Percentiles rank a stretch among this genome's conserved stretches.
Conservation (phyloP, 768 basidiomycete species). For the Macrolepiota dolichaula region DNA sequence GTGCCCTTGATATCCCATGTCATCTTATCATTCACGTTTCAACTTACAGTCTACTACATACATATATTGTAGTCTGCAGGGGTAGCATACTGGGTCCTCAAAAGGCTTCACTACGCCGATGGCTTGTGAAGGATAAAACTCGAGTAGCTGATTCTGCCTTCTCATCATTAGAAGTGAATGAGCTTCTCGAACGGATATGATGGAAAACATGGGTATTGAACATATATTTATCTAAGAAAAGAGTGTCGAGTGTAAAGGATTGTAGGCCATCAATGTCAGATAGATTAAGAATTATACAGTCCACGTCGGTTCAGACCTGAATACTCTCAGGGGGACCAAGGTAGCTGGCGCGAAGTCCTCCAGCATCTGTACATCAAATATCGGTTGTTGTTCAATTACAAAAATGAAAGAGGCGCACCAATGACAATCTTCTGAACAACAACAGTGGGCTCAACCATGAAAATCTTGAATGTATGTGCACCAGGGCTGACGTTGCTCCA, state of each 20-base stretch:
- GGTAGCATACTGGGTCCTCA: constrained; percentile 25
- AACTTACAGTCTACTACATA: constrained; percentile 43
- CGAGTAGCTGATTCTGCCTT: not conserved
- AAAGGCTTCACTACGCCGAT: constrained; percentile 23
- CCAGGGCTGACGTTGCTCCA: constrained; percentile 44
- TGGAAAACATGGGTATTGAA: not conserved
- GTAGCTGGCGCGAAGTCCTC: constrained; percentile 52
- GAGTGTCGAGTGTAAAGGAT: not conserved
- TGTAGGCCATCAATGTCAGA: not conserved
- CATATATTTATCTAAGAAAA: not conserved
- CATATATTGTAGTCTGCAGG: constrained; percentile 43
- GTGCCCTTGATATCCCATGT: not conserved
- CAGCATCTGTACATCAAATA: constrained; percentile 40
- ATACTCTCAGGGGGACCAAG: constrained; percentile 63
- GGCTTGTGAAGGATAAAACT: constrained; percentile 21
- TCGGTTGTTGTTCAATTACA: not conserved
- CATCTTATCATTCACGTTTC: not conserved
- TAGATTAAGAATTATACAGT: not conserved
- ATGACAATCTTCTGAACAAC: constrained; percentile 63
- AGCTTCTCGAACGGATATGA: not conserved
- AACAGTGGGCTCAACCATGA: constrained; percentile 56
- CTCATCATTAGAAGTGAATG: not conserved
- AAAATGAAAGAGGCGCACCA: constrained; percentile 28
- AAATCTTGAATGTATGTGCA: constrained; percentile 59
- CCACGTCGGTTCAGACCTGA: constrained; percentile 15